Evolutionary conservation across 192 early-diverging fungal genomes (phyloP).

Genomic region (Coemansia sp.): DNA sequence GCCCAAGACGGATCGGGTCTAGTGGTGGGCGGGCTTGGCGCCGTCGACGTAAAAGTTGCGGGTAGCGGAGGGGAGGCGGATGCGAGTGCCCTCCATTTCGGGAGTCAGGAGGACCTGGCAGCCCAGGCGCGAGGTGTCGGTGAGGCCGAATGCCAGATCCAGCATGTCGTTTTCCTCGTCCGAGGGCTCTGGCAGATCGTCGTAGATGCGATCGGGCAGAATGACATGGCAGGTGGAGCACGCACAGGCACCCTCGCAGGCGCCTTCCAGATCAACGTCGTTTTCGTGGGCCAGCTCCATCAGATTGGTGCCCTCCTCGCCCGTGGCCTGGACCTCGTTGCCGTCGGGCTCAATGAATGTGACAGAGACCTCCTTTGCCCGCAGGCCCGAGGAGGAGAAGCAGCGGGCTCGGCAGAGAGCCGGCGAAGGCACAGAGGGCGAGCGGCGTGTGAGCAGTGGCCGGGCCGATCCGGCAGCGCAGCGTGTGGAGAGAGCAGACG

Average conservation of each 20-base stretch:
- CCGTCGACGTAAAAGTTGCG: constrained; percentile 84
- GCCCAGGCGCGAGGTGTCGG: constrained; percentile 92
- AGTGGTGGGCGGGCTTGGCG: constrained; percentile 49
- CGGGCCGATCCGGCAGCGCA: too few species aligned
- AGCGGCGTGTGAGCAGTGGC: too few species aligned
- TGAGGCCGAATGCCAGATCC: constrained; percentile 92
- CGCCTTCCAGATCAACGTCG: constrained; percentile 92
- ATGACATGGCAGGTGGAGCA: constrained; percentile 96
- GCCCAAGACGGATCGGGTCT: not conserved
- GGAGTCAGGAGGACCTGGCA: constrained; percentile 85
- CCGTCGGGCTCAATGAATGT: constrained; percentile 84
- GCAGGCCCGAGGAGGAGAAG: constrained; percentile 12
- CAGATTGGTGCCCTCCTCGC: constrained; percentile 79
- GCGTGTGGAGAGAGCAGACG: too few species aligned
- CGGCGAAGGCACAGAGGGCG: too few species aligned
- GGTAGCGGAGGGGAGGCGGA: constrained; percentile 84
- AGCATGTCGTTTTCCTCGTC: constrained; percentile 99
- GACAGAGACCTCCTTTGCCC: constrained; percentile 51
- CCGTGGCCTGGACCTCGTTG: constrained; percentile 65
- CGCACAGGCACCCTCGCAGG: constrained; percentile 92
- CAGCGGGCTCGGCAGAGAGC: too few species aligned
- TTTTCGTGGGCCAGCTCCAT: constrained; percentile 88
- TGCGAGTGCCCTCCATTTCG: constrained; percentile 83
- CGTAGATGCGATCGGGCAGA: constrained; percentile 70
- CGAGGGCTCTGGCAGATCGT: constrained; percentile 82